These are phyloP conservation scores for Zychaea mexicana DNA, from an alignment of 371 early-diverging fungal species.

Conservation along the genomic window DNA sequence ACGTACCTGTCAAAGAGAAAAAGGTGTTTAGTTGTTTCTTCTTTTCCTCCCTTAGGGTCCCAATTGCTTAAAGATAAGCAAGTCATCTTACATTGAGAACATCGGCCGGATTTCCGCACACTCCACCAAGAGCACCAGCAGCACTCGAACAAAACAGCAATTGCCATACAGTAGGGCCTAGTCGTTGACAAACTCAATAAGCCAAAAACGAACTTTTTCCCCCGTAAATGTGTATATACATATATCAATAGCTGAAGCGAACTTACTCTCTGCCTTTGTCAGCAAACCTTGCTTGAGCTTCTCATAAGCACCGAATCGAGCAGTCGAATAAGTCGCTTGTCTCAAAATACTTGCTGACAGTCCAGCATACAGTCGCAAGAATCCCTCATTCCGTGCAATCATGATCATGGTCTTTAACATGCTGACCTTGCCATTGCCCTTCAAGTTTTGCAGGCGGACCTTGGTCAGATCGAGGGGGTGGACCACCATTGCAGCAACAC, in stretches of 20 bases:
- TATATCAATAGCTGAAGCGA: too few relatives aligned
- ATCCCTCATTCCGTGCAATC: slow-evolving; percentile 35
- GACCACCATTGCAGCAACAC: slow-evolving; percentile 64
- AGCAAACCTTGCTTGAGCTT: slow-evolving; percentile 31
- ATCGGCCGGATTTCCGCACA: slow-evolving; percentile 74
- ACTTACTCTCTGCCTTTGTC: background rate
- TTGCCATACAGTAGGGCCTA: slow-evolving; percentile 32
- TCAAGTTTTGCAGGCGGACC: slow-evolving; percentile 77
- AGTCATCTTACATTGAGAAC: slow-evolving; percentile 52
- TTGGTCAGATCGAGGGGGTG: slow-evolving; percentile 89
- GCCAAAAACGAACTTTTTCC: too few relatives aligned
- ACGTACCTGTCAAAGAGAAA: too few relatives aligned
- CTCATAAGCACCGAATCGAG: slow-evolving; percentile 68
- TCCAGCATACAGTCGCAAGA: slow-evolving; percentile 57
- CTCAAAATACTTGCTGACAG: slow-evolving; percentile 64
- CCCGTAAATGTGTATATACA: too few relatives aligned
- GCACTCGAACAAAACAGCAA: slow-evolving; percentile 50
- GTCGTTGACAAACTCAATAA: background rate
- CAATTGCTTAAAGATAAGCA: background rate
- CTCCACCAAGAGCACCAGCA: slow-evolving; percentile 68
- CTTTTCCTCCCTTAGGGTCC: too few relatives aligned
- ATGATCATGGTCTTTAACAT: slow-evolving; percentile 44
- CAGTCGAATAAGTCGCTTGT: slow-evolving; percentile 70
- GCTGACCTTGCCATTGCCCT: slow-evolving; percentile 23
- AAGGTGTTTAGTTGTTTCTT: too few relatives aligned